Base-by-base conservation (phyloP, 2,329 filamentous ascomycete species). In the Zasmidium citrigriseum region DNA sequence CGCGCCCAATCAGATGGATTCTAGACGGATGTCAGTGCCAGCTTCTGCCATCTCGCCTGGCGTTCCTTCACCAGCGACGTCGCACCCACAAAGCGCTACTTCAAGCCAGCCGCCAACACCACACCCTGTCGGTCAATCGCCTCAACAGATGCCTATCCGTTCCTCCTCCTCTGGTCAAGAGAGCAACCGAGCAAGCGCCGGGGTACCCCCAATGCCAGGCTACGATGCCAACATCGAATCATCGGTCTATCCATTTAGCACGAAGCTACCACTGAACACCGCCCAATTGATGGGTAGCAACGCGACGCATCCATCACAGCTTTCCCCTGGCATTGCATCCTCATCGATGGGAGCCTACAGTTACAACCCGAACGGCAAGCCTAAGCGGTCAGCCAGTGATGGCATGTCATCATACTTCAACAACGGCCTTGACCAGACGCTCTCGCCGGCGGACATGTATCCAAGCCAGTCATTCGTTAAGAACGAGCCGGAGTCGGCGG, bases 221-320 rank as follows among this genome's bases (percentile, higher is more conserved):
- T n/a, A 22, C 18, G 20, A 20, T 14, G 21, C 47, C 47, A 24
- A 49, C 23, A n/a, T 27, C 29, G 54, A 54, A 20, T 46, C 60
- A 38, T 52, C 54, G 51, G 60, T 54, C 24, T 58, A 49, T 67
- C 80, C 80, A 10, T 73, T 85, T 54, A 80, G 79, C 1, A 77
- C 79, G 44, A 73, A 77, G 2, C 70, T 85, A 21, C 82, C 83
- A 21, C 70, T 78, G 3, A 80, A 85, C 63, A 76, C 81, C 1
- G 82, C 84, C 67, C 80, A 82, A 66, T 72, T 85, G 18, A 72
- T 85, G 4, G 81, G 63, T 20, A 55, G 54, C 18, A 59, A 52
- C 45, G 57, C 46, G 12, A 49, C 61, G 4, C 56, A 55, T 12
- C 46, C 60, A 14, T 64, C 57, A 21, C 60, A 62, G 53, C 57